Evolutionary conservation across 208 protist species (phyloP), one percentile per base, ranked within the genome.

Genomic region (Tritrichomonas foetus): DNA sequence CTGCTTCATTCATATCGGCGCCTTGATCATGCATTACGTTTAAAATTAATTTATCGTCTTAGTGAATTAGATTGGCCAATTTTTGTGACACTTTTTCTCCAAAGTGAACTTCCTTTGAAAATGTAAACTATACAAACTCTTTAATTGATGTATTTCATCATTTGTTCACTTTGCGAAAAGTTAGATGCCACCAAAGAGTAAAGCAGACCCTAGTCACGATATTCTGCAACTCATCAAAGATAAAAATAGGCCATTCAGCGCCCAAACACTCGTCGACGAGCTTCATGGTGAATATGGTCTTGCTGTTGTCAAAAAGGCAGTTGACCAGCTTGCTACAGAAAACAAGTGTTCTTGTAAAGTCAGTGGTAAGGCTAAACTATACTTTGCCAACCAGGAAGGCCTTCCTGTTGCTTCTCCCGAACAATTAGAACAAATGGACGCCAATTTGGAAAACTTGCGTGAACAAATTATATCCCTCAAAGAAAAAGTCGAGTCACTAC

Each of bases 341-440:
- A 36, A 36, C 5, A 25, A 36, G 8, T 47, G 33, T 39, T 57
- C 78, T 22, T 53, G 47, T 5, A 89, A 89, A 89, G 9, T 89
- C 33, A 44, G 41, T 30, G 78, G 78, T 33, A 89, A 89, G 36
- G 33, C 78, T 61, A 89, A 89, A 36, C 16, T 89, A 57, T 89
- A 89, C 27, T 89, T 89, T 57, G 78, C 78, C 41, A 89, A 89
- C 1, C 78, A 89, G 57, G 78, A 89, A 22, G 78, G 47, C n/a
- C 33, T 53, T 20, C n/a, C 33, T 27, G 78, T 89, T 39, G 78
- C 78, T 61, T 61, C 47, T 33, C 25, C 25, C 33, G 78, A 89
- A 22, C 27, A 89, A 57, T 39, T 89, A 57, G 44, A n/a, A 57
- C 14, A 89, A 57, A 89, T 89, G 78, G 78, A 89, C 39, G 0